Percentiles rank a stretch among this genome's conserved stretches.
Conservation (phyloP, 805 yeast genomes). For the Ogataea glucozyma region DNA sequence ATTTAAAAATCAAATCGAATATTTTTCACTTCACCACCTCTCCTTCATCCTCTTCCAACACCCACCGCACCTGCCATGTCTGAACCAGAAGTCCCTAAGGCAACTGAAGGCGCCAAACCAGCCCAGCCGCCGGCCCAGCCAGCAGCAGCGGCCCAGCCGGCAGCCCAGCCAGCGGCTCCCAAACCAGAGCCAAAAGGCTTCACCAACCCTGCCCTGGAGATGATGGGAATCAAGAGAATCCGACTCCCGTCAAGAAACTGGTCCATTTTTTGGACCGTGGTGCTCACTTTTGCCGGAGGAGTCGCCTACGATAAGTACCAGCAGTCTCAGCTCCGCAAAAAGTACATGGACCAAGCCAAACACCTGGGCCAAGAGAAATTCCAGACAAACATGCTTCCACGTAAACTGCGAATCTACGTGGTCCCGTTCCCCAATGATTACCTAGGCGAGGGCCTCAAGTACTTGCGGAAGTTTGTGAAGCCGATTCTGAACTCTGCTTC, state of each 20-base stretch:
- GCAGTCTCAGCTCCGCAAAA: slow-evolving; percentile 62
- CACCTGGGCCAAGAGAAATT: slow-evolving; percentile 48
- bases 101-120: background rate
- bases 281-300: slow-evolving; percentile 71
- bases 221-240: slow-evolving; percentile 80
- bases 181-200: slow-evolving; percentile 37
- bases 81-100: slow-evolving; percentile 2
- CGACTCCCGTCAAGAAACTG: slow-evolving; percentile 89
- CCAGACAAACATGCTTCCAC: slow-evolving; percentile 53
- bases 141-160: slow-evolving; percentile 2
- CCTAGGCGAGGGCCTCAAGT: slow-evolving; percentile 67
- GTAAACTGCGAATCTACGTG: slow-evolving; percentile 77
- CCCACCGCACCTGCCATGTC: too few relatives aligned
- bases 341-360: slow-evolving; percentile 64
- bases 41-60: too few relatives aligned
- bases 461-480: slow-evolving; percentile 78
- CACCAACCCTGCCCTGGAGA: slow-evolving; percentile 76
- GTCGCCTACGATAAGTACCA: slow-evolving; percentile 74
- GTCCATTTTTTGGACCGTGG: slow-evolving; percentile 81
- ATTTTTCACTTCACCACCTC: background rate
- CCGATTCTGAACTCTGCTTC: slow-evolving; percentile 86
- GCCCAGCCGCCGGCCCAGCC: background rate
- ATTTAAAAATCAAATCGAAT: background rate
- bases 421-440: slow-evolving; percentile 98
- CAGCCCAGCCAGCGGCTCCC: slow-evolving; percentile 1